Evolutionary conservation across 2,329 filamentous ascomycete genomes (phyloP).

Genomic region (Stagonosporopsis vannaccii): DNA sequence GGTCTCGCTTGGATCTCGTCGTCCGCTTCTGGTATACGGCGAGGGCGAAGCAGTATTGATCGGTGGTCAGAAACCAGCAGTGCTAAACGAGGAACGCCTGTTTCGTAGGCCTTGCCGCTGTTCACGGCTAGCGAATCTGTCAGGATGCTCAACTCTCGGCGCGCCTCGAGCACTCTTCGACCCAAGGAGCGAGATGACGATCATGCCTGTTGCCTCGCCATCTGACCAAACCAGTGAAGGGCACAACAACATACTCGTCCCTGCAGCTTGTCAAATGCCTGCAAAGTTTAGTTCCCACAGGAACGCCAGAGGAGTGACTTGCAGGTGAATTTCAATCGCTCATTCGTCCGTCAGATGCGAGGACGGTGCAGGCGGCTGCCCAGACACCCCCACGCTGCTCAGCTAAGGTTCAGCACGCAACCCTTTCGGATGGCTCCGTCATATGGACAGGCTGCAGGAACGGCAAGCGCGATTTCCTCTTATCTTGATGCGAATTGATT

Average conservation of each 20-base stretch:
- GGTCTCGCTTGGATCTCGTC: conserved; percentile 32
- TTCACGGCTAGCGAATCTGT: conserved; percentile 29
- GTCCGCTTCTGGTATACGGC: conserved; percentile 19
- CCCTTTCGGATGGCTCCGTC: conserved; percentile 22
- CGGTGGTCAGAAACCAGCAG: conserved; percentile 23
- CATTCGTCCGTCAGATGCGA: conserved; percentile 19
- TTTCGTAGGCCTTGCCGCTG: conserved; percentile 24
- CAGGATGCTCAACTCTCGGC: conserved; percentile 11
- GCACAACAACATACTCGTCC: conserved; percentile 8
- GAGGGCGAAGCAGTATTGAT: conserved; percentile 37
- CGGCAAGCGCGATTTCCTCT: conserved; percentile 27
- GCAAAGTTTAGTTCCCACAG: conserved; percentile 20
- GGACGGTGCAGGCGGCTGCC: conserved; percentile 13
- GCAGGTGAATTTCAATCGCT: conserved; percentile 13
- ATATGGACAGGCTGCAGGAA: conserved; percentile 37
- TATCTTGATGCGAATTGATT: conserved; percentile 20
- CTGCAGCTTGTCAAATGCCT: conserved; percentile 21
- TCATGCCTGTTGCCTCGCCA: conserved; percentile 28
- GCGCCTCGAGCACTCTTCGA: conserved; percentile 15
- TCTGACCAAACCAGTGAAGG: conserved; percentile 23
- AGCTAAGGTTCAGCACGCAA: conserved; percentile 24
- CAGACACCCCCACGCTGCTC: conserved; percentile 41
- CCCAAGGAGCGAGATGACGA: conserved; percentile 34
- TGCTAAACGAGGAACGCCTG: conserved; percentile 31
- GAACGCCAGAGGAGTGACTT: conserved; percentile 13